Conservation (phyloP, 768 basidiomycete species). For the Cystofilobasidium capitatum region DNA sequence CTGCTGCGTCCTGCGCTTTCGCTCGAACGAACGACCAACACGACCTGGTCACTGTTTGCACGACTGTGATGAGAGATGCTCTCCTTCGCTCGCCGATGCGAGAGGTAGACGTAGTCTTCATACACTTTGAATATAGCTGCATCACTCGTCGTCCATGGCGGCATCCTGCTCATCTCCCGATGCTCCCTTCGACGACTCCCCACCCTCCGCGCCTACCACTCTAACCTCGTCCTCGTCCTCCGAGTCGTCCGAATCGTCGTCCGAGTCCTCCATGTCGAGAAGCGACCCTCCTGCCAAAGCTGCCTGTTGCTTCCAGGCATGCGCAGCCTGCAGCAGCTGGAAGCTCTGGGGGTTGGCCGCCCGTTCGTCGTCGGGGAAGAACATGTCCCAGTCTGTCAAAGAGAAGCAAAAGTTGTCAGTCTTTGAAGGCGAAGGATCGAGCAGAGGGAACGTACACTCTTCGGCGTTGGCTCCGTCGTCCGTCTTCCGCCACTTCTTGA, state of each 20-base stretch:
- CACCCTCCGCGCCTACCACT: background rate
- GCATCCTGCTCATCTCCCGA: background rate
- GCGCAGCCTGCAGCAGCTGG: constrained; percentile 92
- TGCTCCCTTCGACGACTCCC: background rate
- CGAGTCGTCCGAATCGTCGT: constrained; percentile 16
- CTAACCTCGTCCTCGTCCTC: constrained; percentile 10
- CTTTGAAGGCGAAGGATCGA: background rate
- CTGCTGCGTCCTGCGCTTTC: too few species aligned
- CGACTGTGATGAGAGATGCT: too few species aligned
- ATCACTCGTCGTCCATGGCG: too few species aligned
- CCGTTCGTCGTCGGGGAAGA: constrained; percentile 91
- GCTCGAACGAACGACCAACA: too few species aligned
- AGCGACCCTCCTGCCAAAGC: constrained; percentile 13
- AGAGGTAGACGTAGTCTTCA: too few species aligned
- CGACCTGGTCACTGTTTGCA: too few species aligned
- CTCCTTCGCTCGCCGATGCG: too few species aligned
- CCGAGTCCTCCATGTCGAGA: constrained; percentile 15
- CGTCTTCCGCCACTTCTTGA: constrained; percentile 72
- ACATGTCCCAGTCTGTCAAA: constrained; percentile 77
- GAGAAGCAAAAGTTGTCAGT: background rate
- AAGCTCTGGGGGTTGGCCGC: constrained; percentile 86
- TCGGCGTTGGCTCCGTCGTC: constrained; percentile 70
- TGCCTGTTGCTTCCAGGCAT: constrained; percentile 54
- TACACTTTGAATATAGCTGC: too few species aligned
- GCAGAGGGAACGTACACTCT: constrained; percentile 46